These are phyloP conservation scores for Trifolium subterraneum DNA, from an alignment of 306 rosid species.

Conservation along the genomic window DNA sequence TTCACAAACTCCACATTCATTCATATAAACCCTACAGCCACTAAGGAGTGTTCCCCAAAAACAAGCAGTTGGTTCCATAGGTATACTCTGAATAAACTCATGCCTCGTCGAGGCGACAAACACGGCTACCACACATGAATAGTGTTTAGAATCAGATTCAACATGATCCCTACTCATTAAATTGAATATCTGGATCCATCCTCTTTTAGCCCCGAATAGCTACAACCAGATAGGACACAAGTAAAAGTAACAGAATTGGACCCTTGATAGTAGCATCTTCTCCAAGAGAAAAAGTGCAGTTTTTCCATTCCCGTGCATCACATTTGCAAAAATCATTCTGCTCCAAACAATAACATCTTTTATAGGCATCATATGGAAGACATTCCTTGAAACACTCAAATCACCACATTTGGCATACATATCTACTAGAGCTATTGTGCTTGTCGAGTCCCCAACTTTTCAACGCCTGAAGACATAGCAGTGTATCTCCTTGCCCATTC, in stretches of 20 bases:
- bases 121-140: slow-evolving; percentile 57
- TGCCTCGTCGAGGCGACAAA: slow-evolving; percentile 59
- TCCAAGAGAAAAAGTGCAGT: slow-evolving; percentile 52
- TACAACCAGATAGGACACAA: slow-evolving; percentile 64
- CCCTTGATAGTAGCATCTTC: slow-evolving; percentile 48
- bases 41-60: slow-evolving; percentile 69
- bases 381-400: slow-evolving; percentile 50
- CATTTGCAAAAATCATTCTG: slow-evolving; percentile 59
- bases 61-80: slow-evolving; percentile 57
- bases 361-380: slow-evolving; percentile 46
- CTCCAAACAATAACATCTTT: slow-evolving; percentile 63
- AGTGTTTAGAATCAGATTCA: slow-evolving; percentile 57
- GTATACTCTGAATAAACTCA: slow-evolving; percentile 57
- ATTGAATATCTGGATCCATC: slow-evolving; percentile 50
- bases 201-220: slow-evolving; percentile 60
- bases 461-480: slow-evolving; percentile 55
- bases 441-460: slow-evolving; percentile 48
- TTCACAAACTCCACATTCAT: slow-evolving; percentile 54
- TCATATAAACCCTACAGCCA: slow-evolving; percentile 60
- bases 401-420: slow-evolving; percentile 68
- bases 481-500: slow-evolving; percentile 61
- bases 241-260: slow-evolving; percentile 58
- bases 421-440: slow-evolving; percentile 50
- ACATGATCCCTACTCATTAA: slow-evolving; percentile 59
- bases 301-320: slow-evolving; percentile 63